These are phyloP conservation scores for Sphaerulina vaccinii DNA, from an alignment of 2,329 filamentous ascomycete genomes.

Conservation along the genomic window DNA sequence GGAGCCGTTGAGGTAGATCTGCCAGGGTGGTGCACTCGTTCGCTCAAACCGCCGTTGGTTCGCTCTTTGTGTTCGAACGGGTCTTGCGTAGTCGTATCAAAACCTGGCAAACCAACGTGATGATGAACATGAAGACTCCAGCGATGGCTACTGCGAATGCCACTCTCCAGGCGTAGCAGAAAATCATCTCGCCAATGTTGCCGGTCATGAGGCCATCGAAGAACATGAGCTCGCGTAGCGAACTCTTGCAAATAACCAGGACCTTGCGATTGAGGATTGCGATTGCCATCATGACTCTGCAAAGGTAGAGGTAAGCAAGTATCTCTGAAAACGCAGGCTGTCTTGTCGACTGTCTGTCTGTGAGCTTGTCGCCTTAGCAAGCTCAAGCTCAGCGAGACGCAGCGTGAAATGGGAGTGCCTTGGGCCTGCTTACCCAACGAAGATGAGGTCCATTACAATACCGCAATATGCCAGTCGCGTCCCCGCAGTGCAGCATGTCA, in stretches of 20 bases:
- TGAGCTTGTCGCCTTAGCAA: too few relatives aligned
- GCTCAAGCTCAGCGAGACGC: too few relatives aligned
- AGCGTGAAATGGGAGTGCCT: too few relatives aligned
- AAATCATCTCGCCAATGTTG: neutral
- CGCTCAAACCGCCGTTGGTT: too few relatives aligned
- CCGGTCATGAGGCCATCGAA: too few relatives aligned
- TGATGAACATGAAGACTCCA: slow-evolving; percentile 2
- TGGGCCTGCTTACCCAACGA: too few relatives aligned
- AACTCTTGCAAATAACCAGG: neutral
- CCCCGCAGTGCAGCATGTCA: slow-evolving; percentile 15
- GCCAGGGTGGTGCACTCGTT: too few relatives aligned
- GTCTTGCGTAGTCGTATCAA: neutral
- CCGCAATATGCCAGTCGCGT: slow-evolving; percentile 5
- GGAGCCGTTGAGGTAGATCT: too few relatives aligned
- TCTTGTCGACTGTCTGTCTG: too few relatives aligned
- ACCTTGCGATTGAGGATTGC: slow-evolving; percentile 13
- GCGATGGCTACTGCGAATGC: slow-evolving; percentile 17
- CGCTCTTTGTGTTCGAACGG: too few relatives aligned
- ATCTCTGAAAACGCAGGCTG: too few relatives aligned
- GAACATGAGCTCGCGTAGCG: neutral
- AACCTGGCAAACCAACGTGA: slow-evolving; percentile 1
- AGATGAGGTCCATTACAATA: slow-evolving; percentile 14
- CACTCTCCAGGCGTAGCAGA: neutral
- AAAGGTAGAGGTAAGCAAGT: too few relatives aligned
- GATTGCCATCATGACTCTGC: slow-evolving; percentile 18